Percentiles rank a stretch among this genome's conserved stretches.
These are phyloP conservation scores for Pseudohyphozyma bogoriensis DNA, from an alignment of 768 basidiomycete genomes.

Conservation along the genomic window DNA sequence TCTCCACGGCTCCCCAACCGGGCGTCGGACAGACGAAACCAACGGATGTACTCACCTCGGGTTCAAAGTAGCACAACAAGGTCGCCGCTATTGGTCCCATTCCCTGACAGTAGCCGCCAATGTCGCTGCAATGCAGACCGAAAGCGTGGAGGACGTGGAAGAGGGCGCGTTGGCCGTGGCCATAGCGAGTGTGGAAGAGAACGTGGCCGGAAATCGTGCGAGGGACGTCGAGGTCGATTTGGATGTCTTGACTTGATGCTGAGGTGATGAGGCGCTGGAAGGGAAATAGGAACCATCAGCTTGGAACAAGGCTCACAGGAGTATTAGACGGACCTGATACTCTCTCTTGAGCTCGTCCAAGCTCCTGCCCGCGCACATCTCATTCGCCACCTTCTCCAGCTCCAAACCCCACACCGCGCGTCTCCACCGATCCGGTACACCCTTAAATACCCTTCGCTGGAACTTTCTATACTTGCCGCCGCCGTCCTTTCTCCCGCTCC, in stretches of 20 bases:
- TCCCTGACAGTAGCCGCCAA: conserved; percentile 88
- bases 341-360: conserved; percentile 10
- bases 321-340: conserved; percentile 3
- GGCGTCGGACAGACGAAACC: too few species aligned
- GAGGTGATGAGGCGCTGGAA: conserved; percentile 54
- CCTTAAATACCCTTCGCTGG: conserved; percentile 75
- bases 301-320: background rate
- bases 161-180: conserved; percentile 84
- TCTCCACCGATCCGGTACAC: conserved; percentile 93
- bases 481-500: conserved; percentile 2
- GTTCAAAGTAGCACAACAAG: conserved; percentile 82
- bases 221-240: conserved; percentile 96
- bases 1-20: background rate
- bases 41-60: conserved; percentile 55
- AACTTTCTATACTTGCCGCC: conserved; percentile 33
- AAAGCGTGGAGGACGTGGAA: conserved; percentile 90
- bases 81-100: conserved; percentile 95
- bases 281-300: background rate
- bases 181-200: conserved; percentile 89
- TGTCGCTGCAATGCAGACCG: conserved; percentile 62
- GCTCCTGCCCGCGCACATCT: conserved; percentile 6
- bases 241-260: conserved; percentile 82
- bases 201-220: conserved; percentile 90
- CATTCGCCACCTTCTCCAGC: conserved; percentile 18
- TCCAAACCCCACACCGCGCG: conserved; percentile 65